Evolutionary conservation across 208 protist species (phyloP), one percentile per base, ranked within the genome.

Genomic region (Acanthamoeba culbertsoni): DNA sequence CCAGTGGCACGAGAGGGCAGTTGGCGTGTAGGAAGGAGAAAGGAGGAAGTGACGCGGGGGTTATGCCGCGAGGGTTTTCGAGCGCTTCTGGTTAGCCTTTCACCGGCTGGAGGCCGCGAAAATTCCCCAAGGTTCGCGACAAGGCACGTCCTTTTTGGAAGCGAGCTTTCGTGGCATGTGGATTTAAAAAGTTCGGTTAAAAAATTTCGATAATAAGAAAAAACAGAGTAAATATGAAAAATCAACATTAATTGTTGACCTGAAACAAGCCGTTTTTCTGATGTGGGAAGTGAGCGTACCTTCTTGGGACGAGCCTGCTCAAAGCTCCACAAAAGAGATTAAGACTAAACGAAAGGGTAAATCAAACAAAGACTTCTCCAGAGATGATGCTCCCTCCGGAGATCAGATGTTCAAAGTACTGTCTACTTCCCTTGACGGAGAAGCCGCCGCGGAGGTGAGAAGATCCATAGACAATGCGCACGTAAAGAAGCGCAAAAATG

Each of bases 251-350:
- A 63, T n/a, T 14, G 55, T 26, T 63, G 20, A 5, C 7, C 31
- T n/a, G 35, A 75, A 33, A 75, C 35, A 75, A 8, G 48, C 12
- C 48, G n/a, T n/a, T n/a, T n/a, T n/a, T 55, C 12, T 18, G 48
- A 75, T 75, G 63, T 75, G 63, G 63, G 63, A 75, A 43, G 63
- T 75, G 63, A 75, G 63, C 18, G 63, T 75, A 18, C 63, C 63
- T 8, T 75, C 63, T 31, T 75, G 63, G 63, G 63, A 75, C n/a
- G 63, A 75, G 18, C 63, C 63, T 5, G 59, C 20, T n/a, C 35
- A 31, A n/a, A 37, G 18, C 1, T 31, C 26, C 35, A 28, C 62
- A 8, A 18, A 12, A 33, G 16, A 71, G 62, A 40, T 16, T n/a
- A n/a, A 8, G 23, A 33, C 20, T 23, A 31, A 31, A 0, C 37